Conservation (phyloP, 495 filamentous ascomycete genomes). For the Cercophora newfieldiana region DNA sequence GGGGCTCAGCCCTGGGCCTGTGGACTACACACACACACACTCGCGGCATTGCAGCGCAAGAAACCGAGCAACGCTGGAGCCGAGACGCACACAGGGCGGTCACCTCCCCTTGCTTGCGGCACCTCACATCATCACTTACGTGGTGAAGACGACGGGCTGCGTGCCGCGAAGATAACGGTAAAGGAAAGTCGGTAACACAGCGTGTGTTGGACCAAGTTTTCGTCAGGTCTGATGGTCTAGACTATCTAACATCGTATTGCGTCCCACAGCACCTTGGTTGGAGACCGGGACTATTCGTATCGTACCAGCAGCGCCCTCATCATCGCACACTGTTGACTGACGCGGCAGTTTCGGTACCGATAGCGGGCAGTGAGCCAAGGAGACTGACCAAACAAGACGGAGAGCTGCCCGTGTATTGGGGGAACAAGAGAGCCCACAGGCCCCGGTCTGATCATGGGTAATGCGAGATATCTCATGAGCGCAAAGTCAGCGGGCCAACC, state of each 20-base stretch:
- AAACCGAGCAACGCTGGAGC: background rate
- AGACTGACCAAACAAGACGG: background rate
- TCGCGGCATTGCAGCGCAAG: background rate
- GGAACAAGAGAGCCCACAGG: background rate
- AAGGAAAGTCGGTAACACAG: background rate
- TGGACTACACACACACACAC: background rate
- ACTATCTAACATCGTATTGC: background rate
- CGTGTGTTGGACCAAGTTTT: background rate
- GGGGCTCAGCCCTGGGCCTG: slow-evolving; percentile 2
- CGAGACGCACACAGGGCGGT: background rate
- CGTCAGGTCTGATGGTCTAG: background rate
- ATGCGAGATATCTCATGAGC: background rate
- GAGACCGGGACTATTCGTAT: background rate
- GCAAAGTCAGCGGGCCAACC: background rate
- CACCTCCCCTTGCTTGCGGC: no score
- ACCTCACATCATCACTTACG: no score
- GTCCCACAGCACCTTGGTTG: background rate
- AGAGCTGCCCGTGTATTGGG: background rate
- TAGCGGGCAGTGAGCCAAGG: background rate
- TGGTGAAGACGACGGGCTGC: background rate
- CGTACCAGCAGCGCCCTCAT: background rate
- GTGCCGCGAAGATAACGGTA: background rate
- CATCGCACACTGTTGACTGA: background rate
- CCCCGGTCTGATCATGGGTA: background rate
- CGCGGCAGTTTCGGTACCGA: background rate